Evolutionary conservation across 495 filamentous ascomycete species (phyloP), one percentile per base, ranked within the genome.

Genomic region (Neurospora sp.): DNA sequence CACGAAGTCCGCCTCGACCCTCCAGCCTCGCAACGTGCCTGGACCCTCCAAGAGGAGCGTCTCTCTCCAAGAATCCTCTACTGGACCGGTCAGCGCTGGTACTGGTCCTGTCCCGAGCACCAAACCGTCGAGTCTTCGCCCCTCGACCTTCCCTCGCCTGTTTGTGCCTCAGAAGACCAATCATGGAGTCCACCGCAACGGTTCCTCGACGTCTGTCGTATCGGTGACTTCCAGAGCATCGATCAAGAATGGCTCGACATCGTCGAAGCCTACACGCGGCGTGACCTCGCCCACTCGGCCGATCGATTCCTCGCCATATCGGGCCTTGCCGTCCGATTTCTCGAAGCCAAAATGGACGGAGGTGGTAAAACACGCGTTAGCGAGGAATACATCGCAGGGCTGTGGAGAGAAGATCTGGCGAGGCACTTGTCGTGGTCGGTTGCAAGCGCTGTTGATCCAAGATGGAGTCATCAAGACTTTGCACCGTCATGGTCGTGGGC

Each of bases 181-280:
- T 3, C 69, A 8, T 73, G 75, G 72, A 80, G 79, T 48, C 73
- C 39, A 10, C 79, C 79, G 4, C 79, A 81, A 12, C 73, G 72
- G 1, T 81, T 80, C 54, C 62, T 81, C 1, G 74, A 80, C 31
- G 72, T 78, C 41, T 78, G 79, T 44, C 77, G 75, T 5, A 74
- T 74, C 2, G 79, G 79, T 1, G 77, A 79, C 20, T 72, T 73
- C 9, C 62, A 75, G 5, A 72, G 77, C 38, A 76, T 81, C 5
- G 75, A 81, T 35, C 73, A 79, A 11, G 79, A 81, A 59, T 81
- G 79, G 79, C 76, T 80, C 18, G 79, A 81, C n/a, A 78, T 80
- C 18, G 79, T 80, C 18, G 77, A 81, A 23, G 75, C 77, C 12
- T 81, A 80, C 70, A 78, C 77, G 5, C 78, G 73, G 9, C 79